phyloP scores from a whole-genome alignment of 2,329 filamentous ascomycete species.

The Aspergillus novoparasiticus region DNA sequence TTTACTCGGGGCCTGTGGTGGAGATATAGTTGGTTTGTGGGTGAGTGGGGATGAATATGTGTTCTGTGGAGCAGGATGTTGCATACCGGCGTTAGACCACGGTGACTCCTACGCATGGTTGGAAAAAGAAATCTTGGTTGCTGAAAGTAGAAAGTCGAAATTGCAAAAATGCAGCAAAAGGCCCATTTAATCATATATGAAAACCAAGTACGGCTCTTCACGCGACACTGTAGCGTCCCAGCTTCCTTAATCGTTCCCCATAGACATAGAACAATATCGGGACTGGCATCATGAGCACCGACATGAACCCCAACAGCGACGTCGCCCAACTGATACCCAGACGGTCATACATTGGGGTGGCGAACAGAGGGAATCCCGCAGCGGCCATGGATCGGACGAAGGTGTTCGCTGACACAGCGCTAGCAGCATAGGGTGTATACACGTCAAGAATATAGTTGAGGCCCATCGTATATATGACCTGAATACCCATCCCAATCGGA shows the following conservation, averaged over 20 bases:
- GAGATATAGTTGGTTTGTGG: not conserved
- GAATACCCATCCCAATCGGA: not conserved
- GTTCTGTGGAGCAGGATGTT: not conserved
- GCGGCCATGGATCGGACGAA: no score
- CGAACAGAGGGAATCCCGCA: no score
- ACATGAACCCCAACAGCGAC: not conserved
- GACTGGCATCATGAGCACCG: not conserved
- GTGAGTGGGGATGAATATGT: not conserved
- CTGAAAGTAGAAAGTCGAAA: not conserved
- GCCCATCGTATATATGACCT: no score
- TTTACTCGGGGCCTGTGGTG: not conserved
- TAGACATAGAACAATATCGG: not conserved
- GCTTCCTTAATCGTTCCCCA: not conserved
- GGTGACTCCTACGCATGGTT: not conserved
- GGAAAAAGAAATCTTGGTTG: not conserved
- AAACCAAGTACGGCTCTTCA: not conserved
- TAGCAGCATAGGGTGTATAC: no score
- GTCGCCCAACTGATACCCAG: no score
- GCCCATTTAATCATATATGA: not conserved
- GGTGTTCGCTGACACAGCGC: no score
- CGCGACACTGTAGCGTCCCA: not conserved
- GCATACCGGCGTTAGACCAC: not conserved
- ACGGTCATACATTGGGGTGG: no score
- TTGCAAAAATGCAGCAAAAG: not conserved
- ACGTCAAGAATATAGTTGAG: no score